Conservation (phyloP, 768 basidiomycete genomes). For the Cystofilobasidium macerans region DNA sequence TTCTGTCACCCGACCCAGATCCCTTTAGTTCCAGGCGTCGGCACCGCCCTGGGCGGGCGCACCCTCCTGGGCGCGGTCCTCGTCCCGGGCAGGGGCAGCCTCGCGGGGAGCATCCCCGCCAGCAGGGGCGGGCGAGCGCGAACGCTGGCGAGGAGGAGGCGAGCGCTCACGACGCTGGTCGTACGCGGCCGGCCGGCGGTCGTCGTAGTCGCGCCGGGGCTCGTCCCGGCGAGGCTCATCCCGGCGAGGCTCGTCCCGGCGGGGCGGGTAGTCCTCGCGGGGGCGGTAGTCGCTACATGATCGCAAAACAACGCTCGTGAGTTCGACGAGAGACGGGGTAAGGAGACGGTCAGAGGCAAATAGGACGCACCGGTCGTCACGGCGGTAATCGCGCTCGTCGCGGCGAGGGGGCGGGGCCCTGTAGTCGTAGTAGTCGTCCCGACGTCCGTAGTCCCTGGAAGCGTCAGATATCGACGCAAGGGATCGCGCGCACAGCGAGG, state of each 20-base stretch:
- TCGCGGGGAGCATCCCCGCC: background rate
- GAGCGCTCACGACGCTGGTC: background rate
- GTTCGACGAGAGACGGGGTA: too few species aligned
- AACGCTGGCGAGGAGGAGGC: background rate
- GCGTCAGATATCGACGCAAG: background rate
- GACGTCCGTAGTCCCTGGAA: slow-evolving; percentile 13
- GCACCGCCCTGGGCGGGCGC: background rate
- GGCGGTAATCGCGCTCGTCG: slow-evolving; percentile 21
- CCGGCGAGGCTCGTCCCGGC: background rate
- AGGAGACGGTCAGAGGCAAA: background rate
- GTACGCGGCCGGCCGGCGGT: background rate
- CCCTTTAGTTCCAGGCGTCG: background rate
- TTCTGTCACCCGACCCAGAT: too few species aligned
- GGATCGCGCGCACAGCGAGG: background rate
- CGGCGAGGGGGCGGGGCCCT: background rate
- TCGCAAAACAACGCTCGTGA: background rate
- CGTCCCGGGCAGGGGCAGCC: background rate
- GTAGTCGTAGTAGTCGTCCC: background rate
- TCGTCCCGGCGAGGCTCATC: background rate
- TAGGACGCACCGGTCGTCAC: slow-evolving; percentile 25
- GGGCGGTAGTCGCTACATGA: background rate
- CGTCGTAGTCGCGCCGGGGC: background rate
- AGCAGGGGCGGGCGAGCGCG: background rate
- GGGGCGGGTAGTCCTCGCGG: background rate
- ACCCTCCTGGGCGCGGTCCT: background rate